Percentiles rank a stretch among this genome's conserved stretches.
Evolutionary conservation across 148 eudicot genomes (phyloP).

Genomic region (Chenopodium quinoa): DNA sequence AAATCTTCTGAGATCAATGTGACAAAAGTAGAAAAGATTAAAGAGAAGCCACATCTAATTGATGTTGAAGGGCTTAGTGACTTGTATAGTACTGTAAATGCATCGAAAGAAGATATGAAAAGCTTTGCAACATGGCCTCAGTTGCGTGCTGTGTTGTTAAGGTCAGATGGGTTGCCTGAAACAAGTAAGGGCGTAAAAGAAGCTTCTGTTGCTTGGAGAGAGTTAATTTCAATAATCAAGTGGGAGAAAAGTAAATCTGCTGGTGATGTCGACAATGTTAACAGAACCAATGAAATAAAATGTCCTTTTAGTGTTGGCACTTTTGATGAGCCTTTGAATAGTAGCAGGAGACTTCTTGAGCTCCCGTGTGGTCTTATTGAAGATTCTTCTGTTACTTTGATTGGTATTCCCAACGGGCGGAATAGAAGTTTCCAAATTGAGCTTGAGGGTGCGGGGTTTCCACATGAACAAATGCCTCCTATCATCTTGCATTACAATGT

Average conservation of each 20-base stretch:
- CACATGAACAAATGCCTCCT: conserved; percentile 54
- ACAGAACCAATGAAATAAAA: conserved; percentile 8
- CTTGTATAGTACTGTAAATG: conserved; percentile 29
- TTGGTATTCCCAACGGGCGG: conserved; percentile 66
- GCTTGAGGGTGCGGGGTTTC: conserved; percentile 50
- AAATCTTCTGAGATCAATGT: conserved; percentile 10
- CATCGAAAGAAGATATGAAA: conserved; percentile 18
- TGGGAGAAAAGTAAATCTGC: conserved; percentile 4
- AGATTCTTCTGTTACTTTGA: conserved; percentile 80
- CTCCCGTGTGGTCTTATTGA: conserved; percentile 82
- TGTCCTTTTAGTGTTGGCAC: conserved; percentile 34
- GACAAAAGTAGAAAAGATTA: neutral
- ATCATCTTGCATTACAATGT: conserved; percentile 64
- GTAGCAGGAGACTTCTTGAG: conserved; percentile 22
- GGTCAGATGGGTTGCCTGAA: conserved; percentile 38
- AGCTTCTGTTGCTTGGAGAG: conserved; percentile 38
- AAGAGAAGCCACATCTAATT: conserved; percentile 25
- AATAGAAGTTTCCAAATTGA: conserved; percentile 69
- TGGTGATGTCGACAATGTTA: conserved; percentile 9
- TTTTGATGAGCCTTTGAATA: conserved; percentile 27
- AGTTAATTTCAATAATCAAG: conserved; percentile 18
- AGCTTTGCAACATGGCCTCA: conserved; percentile 31
- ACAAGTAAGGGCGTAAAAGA: conserved; percentile 32
- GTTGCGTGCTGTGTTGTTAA: conserved; percentile 25
- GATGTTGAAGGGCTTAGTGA: conserved; percentile 28